Base-by-base conservation (phyloP, 2,329 filamentous ascomycete genomes). In the Ophiocordyceps camponoti-floridani region DNA sequence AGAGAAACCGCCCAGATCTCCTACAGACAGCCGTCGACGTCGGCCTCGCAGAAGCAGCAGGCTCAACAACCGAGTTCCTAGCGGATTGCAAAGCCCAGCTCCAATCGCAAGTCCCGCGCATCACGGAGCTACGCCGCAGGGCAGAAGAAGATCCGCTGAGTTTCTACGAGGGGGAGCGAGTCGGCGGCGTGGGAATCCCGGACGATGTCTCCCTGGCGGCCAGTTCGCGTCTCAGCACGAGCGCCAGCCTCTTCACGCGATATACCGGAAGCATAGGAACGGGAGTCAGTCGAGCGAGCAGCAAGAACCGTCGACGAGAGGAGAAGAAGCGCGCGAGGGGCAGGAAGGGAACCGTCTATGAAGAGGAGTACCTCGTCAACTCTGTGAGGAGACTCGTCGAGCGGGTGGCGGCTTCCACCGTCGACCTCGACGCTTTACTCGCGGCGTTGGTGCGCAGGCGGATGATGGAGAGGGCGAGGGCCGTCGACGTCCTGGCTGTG, bases 291-390 rank as follows among this genome's bases (percentile, higher is more conserved):
- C 74, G 87, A 12, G 82, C 82, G 47, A 94, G 86, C 38, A 83
- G 77, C 56, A 94, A 91, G 69, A 95, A 94, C 57, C 78, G 87
- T 44, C 72, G 82, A 23, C 73, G 87, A 18, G 91, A 98, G 62
- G 91, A 98, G 68, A 79, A 94, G 60, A 98, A 98, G 72, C 78
- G 89, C 14, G 91, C 91, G 0, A 71, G 86, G 8, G 91, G 91
- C 23, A 89, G 94, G 60, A 96, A 96, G 68, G 91, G 91, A 11
- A 94, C 85, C 14, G 84, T 98, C 5, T 98, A 98, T 61, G 91
- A 98, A 61, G 89, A 96, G 58, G 91, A 96, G 62, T 98, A 98
- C 60, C 74, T 98, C 5, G 80, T 94, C 47, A 91, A 88, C 59
- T 89, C 82, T 52, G 79, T 96, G 33, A 75, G 81, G 12, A 72